These are phyloP conservation scores for Wickerhamiella siamensis DNA, from an alignment of 805 yeast genomes.

Conservation along the genomic window DNA sequence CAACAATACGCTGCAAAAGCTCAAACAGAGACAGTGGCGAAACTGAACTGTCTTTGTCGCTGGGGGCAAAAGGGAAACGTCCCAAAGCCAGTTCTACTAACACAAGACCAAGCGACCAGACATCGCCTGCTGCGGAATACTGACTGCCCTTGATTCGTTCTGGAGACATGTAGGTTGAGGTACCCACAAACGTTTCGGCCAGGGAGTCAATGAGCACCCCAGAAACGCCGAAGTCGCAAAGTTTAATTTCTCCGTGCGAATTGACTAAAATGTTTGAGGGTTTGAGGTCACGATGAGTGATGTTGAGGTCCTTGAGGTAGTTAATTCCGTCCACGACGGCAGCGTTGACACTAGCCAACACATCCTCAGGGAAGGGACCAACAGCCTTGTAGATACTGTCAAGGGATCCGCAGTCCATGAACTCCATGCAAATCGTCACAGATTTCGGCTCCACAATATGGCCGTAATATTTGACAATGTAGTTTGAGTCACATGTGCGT, in stretches of 20 bases:
- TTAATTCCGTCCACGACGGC: conserved; percentile 69
- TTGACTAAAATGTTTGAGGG: conserved; percentile 88
- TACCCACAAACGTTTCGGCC: conserved; percentile 96
- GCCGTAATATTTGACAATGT: conserved; percentile 81
- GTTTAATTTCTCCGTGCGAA: conserved; percentile 71
- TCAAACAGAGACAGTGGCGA: conserved; percentile 79
- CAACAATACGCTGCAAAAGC: conserved; percentile 79
- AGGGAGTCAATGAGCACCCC: conserved; percentile 84
- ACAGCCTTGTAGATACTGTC: conserved; percentile 54
- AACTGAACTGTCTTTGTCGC: conserved; percentile 12
- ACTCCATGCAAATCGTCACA: conserved; percentile 88
- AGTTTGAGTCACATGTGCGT: conserved; percentile 73
- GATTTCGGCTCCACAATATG: conserved; percentile 60
- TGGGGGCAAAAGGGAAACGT: conserved; percentile 45
- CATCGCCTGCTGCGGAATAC: conserved; percentile 89
- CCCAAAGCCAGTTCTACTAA: conserved; percentile 82
- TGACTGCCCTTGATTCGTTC: conserved; percentile 92
- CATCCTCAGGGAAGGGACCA: conserved; percentile 53
- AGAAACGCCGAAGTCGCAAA: conserved; percentile 95
- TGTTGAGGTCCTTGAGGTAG: conserved; percentile 71
- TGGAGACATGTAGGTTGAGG: conserved; percentile 95
- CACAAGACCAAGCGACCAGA: conserved; percentile 93
- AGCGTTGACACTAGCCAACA: conserved; percentile 58
- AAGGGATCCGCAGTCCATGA: conserved; percentile 85
- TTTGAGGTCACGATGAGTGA: conserved; percentile 90